Evolutionary conservation across 495 filamentous ascomycete genomes (phyloP), one percentile per base, ranked within the genome.

Genomic region (Cercophora samala): DNA sequence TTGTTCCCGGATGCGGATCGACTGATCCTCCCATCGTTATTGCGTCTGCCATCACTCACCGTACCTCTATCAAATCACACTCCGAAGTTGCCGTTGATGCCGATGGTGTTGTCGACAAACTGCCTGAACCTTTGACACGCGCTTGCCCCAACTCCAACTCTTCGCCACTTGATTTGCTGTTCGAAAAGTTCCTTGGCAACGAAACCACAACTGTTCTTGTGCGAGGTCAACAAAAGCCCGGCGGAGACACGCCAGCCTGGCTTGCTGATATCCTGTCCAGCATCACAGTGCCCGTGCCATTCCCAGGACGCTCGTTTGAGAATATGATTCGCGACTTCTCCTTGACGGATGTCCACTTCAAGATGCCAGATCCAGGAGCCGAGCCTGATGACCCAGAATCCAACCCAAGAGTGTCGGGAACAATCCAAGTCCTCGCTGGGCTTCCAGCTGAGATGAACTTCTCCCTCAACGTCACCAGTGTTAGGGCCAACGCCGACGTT

Each of bases 381-480:
- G 85, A 90, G 1, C 91, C 92, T 1, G 87, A 84, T 63, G 85
- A 89, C n/a, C 90, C 91, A 3, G 86, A 89, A 25, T 81, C 90
- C 0, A 85, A 89, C 64, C 93, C 93, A 6, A 85, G 84, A 53
- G 85, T 99, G 2, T 96, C 91, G 54, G 93, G 93, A 2, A 84
- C 88, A 52, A 90, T 97, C 24, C 81, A 91, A 65, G 93, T 91
- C 19, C 78, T 91, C 2, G 87, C 96, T 24, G 85, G 75, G 21
- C 74, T 97, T 22, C 95, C 95, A 0, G 81, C 92, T 23, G 89
- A 97, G 74, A 90, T 97, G 85, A 91, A 93, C 69, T 89, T 99
- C 70, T 81, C 84, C 17, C 76, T 99, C 56, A 84, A 91, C 66
- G 91, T 97, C 64, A 86, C 85, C 23, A 82, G 79, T 58, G 86